Evolutionary conservation across 2,329 filamentous ascomycete species (phyloP), one percentile per base, ranked within the genome.

Genomic region (Immersiporthe knoxdaviesiana): DNA sequence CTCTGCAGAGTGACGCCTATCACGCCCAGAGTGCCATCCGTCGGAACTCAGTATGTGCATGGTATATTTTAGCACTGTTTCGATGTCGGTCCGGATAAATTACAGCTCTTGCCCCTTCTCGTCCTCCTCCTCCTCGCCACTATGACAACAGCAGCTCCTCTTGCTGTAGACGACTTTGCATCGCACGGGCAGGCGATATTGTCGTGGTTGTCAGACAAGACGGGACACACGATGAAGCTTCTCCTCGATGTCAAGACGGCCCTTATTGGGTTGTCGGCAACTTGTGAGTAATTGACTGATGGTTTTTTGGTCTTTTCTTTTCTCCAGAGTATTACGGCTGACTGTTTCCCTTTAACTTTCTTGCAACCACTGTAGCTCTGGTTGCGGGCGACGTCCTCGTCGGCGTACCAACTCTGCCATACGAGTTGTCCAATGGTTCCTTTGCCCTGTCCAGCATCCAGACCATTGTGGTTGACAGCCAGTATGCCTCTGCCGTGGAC

Each of bases 391-490:
- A 67, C 47, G 32, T 70, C 30, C 54, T 70, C 18, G 7, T 21
- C 21, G 70, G 68, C 1, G 68, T 72, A 65, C 70, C 70, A 1
- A 72, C 70, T 6, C 7, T 68, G 11, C 68, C 68, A 5, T 72
- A 63, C 44, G 16, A 35, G n/a, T 8, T 50, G 12, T 37, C 65
- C 3, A 63, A 66, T 27, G 60, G 65, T 7, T 30, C 62, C 35
- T 71, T 61, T 37, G 27, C 63, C 24, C 24, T 72, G 44, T 64
- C 65, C 0, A 58, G 37, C 11, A 21, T 72, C 27, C 8, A 75
- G 37, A 74, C 72, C 3, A 80, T 88, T 62, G 73, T 85, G 16
- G 81, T 88, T 12, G 82, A 87, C 70, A 68, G 73, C 2, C 73
- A 74, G 3, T 84, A 80, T 74, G 78, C 81, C 1, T 72, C 81